phyloP scores from a whole-genome alignment of 331 rosid genomes.

The Prunus yedoensis region DNA sequence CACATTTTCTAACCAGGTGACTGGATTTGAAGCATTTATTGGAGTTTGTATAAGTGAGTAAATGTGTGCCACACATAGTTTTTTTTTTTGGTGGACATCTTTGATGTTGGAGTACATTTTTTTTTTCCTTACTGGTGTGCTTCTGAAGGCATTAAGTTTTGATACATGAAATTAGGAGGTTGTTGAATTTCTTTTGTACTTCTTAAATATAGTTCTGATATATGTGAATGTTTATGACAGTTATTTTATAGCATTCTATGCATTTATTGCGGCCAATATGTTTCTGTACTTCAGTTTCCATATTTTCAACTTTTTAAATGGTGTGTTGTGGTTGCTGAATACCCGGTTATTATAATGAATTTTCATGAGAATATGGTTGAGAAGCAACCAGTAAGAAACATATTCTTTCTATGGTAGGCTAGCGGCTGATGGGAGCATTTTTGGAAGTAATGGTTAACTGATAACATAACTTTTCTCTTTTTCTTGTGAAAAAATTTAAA shows the following conservation, averaged over 20 bases:
- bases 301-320: background rate
- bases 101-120: background rate
- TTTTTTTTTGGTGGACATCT: background rate
- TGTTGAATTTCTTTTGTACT: conserved; percentile 1
- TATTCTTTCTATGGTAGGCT: background rate
- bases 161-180: background rate
- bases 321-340: background rate
- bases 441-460: conserved; percentile 1
- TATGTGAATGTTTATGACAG: background rate
- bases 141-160: background rate
- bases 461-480: background rate
- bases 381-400: background rate
- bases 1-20: background rate
- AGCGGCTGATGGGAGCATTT: background rate
- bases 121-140: background rate
- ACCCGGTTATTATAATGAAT: background rate
- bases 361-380: background rate
- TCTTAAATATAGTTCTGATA: background rate
- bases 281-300: background rate
- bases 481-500: background rate
- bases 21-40: conserved; percentile 7
- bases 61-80: background rate
- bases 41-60: background rate
- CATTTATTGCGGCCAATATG: background rate
- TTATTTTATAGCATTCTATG: conserved; percentile 5